Percentiles rank a stretch among this genome's conserved stretches.
phyloP scores from a whole-genome alignment of 2,329 filamentous ascomycete species.

The Fusarium aywerte region DNA sequence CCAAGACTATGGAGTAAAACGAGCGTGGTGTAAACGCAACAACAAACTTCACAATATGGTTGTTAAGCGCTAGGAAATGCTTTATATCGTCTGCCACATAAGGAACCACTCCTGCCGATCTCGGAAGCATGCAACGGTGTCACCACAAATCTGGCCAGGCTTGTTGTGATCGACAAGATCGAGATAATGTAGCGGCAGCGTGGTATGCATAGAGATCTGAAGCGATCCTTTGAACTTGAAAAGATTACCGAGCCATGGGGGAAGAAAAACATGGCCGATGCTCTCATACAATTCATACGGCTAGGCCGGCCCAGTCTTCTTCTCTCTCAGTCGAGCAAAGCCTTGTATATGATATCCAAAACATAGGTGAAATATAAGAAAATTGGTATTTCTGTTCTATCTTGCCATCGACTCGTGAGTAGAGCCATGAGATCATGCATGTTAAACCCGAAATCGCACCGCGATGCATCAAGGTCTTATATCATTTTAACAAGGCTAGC shows the following conservation, averaged over 20 bases:
- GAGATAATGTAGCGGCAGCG: neutral
- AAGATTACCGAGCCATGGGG: no score
- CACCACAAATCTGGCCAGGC: neutral
- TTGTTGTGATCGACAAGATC: constrained; percentile 6
- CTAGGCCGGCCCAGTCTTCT: no score
- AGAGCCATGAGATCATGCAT: neutral
- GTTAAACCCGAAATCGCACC: constrained; percentile 7
- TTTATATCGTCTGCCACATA: neutral
- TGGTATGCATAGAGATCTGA: neutral
- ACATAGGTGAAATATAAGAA: neutral
- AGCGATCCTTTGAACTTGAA: neutral
- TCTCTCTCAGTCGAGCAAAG: no score
- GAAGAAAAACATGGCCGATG: no score
- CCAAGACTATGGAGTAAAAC: neutral
- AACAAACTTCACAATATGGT: neutral
- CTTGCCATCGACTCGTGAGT: neutral
- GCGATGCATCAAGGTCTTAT: neutral
- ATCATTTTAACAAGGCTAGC: neutral
- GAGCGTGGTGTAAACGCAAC: neutral
- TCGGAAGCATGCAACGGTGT: neutral
- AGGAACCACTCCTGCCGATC: neutral
- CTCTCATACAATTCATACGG: no score
- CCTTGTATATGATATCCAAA: neutral
- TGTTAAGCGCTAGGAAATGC: neutral
- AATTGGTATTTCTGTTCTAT: constrained; percentile 36